A percentile compares a stretch with the other conserved stretches of the same genome.
Conservation (phyloP, 2,329 filamentous ascomycete genomes). For the Penicillium decumbens region DNA sequence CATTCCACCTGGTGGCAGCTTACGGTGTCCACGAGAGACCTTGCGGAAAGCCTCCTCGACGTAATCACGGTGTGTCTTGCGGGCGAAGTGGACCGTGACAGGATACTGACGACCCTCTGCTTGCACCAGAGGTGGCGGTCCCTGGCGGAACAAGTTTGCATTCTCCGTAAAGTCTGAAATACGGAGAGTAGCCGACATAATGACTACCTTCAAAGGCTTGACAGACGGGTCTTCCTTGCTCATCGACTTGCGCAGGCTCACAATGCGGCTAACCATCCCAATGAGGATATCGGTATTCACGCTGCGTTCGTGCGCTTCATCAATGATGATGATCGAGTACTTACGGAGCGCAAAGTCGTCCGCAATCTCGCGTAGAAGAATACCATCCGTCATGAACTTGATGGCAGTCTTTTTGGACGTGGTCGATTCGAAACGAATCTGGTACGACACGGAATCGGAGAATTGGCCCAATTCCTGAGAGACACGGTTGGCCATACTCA, state of each 20-base stretch:
- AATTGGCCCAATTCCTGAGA: slow-evolving; percentile 75
- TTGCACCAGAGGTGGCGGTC: slow-evolving; percentile 75
- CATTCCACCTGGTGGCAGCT: slow-evolving; percentile 84
- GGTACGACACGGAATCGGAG: slow-evolving; percentile 77
- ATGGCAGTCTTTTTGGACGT: slow-evolving; percentile 75
- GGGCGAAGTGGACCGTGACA: slow-evolving; percentile 83
- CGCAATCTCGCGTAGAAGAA: slow-evolving; percentile 83
- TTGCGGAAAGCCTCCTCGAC: slow-evolving; percentile 86
- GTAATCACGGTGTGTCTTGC: slow-evolving; percentile 79
- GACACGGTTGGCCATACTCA: slow-evolving; percentile 94
- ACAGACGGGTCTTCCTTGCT: slow-evolving; percentile 64
- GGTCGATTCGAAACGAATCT: slow-evolving; percentile 90
- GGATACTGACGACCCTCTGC: slow-evolving; percentile 88
- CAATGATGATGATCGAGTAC: slow-evolving; percentile 90
- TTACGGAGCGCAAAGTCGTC: slow-evolving; percentile 83
- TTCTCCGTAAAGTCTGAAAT: slow-evolving; percentile 90
- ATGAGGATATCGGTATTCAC: slow-evolving; percentile 98
- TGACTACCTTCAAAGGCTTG: slow-evolving; percentile 82
- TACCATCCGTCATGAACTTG: slow-evolving; percentile 99
- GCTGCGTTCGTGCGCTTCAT: slow-evolving; percentile 94
- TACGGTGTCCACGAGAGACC: slow-evolving; percentile 78
- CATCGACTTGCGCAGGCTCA: slow-evolving; percentile 74
- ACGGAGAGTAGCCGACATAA: slow-evolving; percentile 94
- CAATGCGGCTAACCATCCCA: slow-evolving; percentile 89
- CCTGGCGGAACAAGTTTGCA: slow-evolving; percentile 65